Base-by-base conservation (phyloP, 495 filamentous ascomycete species). In the Hypoxylon perforatum region DNA sequence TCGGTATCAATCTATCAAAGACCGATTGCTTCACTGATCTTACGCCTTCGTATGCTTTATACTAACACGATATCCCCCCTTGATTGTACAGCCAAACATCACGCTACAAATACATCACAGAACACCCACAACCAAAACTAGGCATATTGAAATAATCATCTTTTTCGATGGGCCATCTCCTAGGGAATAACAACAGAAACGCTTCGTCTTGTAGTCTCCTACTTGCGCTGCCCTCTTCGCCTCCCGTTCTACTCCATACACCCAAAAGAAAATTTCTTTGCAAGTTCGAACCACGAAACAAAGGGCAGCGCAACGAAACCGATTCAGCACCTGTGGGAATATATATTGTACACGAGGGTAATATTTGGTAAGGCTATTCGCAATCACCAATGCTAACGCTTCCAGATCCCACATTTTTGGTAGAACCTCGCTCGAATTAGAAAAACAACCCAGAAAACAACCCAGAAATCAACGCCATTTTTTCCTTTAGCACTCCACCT, bases 391-490 rank as follows among this genome's bases (percentile, higher is more conserved):
- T 41, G 45, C 15, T 2, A 47, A 35, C 42, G 50, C 36, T 48
- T 48, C 61, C 47, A 28, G 39, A 51, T 50, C 46, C 48, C 54
- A 30, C 39, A 48, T 51, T 23, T 44, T 28, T n/a, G n/a, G n/a
- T n/a, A n/a, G 7, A 25, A 41, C 23, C 48, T 23, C 28, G 30
- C 47, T 49, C 39, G n/a, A 59, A 63, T 46, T 33, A 52, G 50
- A 63, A 55, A 21, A 61, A 56, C 66, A 28, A 28, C 25, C 25
- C 66, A 30, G 56, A n/a, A n/a, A n/a, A n/a, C n/a, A n/a, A n/a
- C n/a, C n/a, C n/a, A n/a, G 14, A 19, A 35, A 63, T 44, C 56
- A 69, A 69, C 66, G 66, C 66, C 66, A 35, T 35, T 51, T 69
- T 69, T 64, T 60, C 60, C 56, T 53, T 52, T 28, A 28, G 49